Conservation (phyloP, 352 stramenopile genomes). For the Globisporangium solare region DNA sequence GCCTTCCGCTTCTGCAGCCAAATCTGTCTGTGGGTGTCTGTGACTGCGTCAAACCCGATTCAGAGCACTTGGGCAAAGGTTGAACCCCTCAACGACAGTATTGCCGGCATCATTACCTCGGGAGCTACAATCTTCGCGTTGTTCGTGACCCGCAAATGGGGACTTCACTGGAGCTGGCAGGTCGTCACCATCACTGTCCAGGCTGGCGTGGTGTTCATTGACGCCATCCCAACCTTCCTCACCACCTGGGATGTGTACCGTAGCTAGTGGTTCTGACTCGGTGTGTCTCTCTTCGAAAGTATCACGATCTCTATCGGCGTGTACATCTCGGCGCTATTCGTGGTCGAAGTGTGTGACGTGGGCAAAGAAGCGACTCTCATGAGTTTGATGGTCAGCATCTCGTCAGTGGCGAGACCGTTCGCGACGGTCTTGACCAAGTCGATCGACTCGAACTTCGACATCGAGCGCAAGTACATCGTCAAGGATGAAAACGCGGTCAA, state of each 20-base stretch:
- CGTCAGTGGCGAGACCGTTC: conserved; percentile 40
- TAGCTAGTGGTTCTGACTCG: conserved; percentile 65
- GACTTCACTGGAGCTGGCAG: conserved; percentile 57
- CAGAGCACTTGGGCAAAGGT: conserved; percentile 51
- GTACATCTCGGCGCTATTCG: conserved; percentile 43
- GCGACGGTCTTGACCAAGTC: conserved; percentile 50
- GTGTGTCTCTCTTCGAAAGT: conserved; percentile 42
- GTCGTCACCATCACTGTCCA: conserved; percentile 30
- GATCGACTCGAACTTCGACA: conserved; percentile 51
- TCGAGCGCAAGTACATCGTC: conserved; percentile 36
- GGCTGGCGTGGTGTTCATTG: conserved; percentile 39
- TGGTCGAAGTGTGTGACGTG: conserved; percentile 40
- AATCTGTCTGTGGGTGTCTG: conserved; percentile 40
- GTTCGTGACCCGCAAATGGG: conserved; percentile 35
- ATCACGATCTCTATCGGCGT: conserved; percentile 43
- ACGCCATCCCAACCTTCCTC: conserved; percentile 43
- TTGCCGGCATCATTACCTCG: conserved; percentile 39
- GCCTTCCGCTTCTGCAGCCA: conserved; percentile 47
- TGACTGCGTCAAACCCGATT: conserved; percentile 42
- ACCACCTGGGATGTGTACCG: conserved; percentile 67
- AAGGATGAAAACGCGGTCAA: conserved; percentile 37
- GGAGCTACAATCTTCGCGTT: conserved; percentile 35
- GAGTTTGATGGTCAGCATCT: conserved; percentile 37
- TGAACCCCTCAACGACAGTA: conserved; percentile 48
- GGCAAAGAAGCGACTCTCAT: conserved; percentile 51